Conservation (phyloP, 1,284 basidiomycete genomes). For the Melanopsichium pennsylvanicum region DNA sequence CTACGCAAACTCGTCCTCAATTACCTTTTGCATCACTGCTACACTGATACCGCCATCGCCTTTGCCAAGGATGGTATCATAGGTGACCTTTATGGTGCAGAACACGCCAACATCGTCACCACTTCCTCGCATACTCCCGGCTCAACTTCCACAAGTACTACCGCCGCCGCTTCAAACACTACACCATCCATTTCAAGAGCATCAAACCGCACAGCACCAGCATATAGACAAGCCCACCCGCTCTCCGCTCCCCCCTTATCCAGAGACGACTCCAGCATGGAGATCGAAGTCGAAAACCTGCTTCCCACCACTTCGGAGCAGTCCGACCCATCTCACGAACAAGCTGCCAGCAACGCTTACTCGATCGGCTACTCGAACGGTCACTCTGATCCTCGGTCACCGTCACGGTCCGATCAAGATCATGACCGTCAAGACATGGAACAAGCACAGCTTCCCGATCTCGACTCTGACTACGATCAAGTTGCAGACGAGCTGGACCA, state of each 20-base stretch:
- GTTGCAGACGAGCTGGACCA: slow-evolving; percentile 14
- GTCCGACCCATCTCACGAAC: neutral
- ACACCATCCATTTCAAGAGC: slow-evolving; percentile 10
- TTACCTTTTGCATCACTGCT: slow-evolving; percentile 79
- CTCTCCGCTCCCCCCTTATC: slow-evolving; percentile 54
- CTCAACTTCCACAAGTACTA: slow-evolving; percentile 1
- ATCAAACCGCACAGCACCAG: too few relatives aligned
- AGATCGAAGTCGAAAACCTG: slow-evolving; percentile 53
- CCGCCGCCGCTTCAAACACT: neutral
- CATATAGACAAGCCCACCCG: slow-evolving; percentile 49
- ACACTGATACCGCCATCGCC: slow-evolving; percentile 75
- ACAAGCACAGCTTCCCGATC: slow-evolving; percentile 30
- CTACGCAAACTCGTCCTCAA: slow-evolving; percentile 76
- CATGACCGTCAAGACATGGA: slow-evolving; percentile 22
- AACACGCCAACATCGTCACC: neutral
- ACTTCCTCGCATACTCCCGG: slow-evolving; percentile 7
- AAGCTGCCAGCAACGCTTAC: slow-evolving; percentile 5
- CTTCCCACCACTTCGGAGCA: slow-evolving; percentile 40
- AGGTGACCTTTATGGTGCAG: slow-evolving; percentile 26
- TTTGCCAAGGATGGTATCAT: slow-evolving; percentile 74
- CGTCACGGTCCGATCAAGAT: neutral
- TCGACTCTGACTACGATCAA: slow-evolving; percentile 14
- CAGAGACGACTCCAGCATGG: slow-evolving; percentile 53
- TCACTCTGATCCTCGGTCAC: neutral
- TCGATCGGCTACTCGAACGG: slow-evolving; percentile 29